Evolutionary conservation across 345 rosid species (phyloP), one percentile per base, ranked within the genome.

Genomic region (Raphanus raphanistrum): DNA sequence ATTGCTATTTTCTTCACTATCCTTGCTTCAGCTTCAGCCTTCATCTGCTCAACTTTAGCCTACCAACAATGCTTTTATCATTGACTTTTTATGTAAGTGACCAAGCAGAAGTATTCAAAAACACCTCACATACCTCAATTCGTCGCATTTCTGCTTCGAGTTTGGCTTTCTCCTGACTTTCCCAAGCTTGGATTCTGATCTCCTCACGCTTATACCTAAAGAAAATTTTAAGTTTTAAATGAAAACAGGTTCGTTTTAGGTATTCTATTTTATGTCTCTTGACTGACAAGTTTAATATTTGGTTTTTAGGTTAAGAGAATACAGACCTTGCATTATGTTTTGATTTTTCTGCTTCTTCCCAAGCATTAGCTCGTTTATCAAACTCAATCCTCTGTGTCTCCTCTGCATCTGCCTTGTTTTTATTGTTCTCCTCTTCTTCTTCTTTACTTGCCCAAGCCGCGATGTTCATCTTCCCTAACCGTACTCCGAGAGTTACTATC

Each of bases 391-490:
- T 63, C 73, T 52, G 80, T 52, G 81, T 71, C 84, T 88, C 72
- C 84, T 73, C 61, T 88, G 82, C 25, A 79, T 77, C 33, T 15
- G 0, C 33, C 5, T 65, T 75, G 12, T 70, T 73, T 4, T 38
- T 35, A 1, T 32, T 52, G 55, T 2, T n/a, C 55, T 5, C 55
- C 16, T 50, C 55, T 32, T 86, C 93, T 32, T 86, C 93, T 79
- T 86, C 97, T 80, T 88, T 90, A 78, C 98, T 89, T 52, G 96
- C 98, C 98, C 98, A 94, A 33, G 98, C 94, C 21, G 97, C 92
- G 29, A 94, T 91, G 79, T 88, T 94, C 83, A 83, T 84, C 84
- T 94, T 94, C 81, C 98, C 98, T 55, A 94, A 81, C 74, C 89
- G 92, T 31, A 87, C 84, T 31, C 97, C 98, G 3, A 94, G 88